Evolutionary conservation across 371 early-diverging fungal genomes (phyloP).

Genomic region (Haplosporangium sp.): DNA sequence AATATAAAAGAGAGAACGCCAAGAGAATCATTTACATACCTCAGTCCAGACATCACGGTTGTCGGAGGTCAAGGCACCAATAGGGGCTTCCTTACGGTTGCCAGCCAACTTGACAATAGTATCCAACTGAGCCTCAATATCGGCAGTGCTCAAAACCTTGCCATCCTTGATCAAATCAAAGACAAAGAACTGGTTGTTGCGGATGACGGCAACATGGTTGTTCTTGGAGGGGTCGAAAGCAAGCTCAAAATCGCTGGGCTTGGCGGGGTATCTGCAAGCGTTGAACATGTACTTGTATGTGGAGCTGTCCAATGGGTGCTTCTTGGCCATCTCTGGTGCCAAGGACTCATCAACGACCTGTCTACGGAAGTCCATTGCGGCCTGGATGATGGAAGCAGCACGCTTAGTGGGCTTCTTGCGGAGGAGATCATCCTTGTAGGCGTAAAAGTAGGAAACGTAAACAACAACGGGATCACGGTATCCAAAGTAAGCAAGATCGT

Average conservation of each 20-base stretch:
- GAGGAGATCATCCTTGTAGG: constrained; percentile 86
- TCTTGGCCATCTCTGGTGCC: constrained; percentile 87
- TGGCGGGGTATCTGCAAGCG: constrained; percentile 90
- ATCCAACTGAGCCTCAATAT: constrained; percentile 73
- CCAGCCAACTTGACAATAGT: constrained; percentile 83
- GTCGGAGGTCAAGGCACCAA: constrained; percentile 92
- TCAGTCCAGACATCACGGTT: constrained; percentile 96
- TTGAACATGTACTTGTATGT: constrained; percentile 97
- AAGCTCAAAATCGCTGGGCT: constrained; percentile 84
- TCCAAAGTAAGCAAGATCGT: constrained; percentile 91
- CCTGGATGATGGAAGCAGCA: constrained; percentile 90
- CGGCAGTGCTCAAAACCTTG: constrained; percentile 82
- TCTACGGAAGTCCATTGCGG: constrained; percentile 88
- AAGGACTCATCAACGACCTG: constrained; percentile 82
- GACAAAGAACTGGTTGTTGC: constrained; percentile 91
- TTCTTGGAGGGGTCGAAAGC: constrained; percentile 82
- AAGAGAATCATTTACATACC: constrained; percentile 56
- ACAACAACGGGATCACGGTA: constrained; percentile 96
- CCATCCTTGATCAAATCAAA: constrained; percentile 84
- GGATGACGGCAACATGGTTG: constrained; percentile 87
- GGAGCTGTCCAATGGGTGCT: constrained; percentile 86
- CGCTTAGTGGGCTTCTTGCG: constrained; percentile 82
- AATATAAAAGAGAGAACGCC: not conserved
- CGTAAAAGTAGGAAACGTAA: constrained; percentile 88
- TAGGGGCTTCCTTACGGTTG: constrained; percentile 72